Conservation (phyloP, 2,329 filamentous ascomycete species). For the Graphilbum fragrans region DNA sequence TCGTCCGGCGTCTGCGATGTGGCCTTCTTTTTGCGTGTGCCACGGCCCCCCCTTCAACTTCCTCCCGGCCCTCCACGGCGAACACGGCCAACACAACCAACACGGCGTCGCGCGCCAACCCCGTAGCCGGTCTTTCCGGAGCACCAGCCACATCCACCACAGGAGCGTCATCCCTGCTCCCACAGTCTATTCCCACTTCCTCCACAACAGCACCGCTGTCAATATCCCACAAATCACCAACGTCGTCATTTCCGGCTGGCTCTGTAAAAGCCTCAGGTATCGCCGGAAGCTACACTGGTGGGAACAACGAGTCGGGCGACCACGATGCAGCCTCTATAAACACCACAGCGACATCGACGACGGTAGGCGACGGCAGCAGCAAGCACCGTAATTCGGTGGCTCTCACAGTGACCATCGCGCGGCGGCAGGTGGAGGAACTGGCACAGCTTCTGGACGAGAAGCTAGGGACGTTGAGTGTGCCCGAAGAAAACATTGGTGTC, state of each 20-base stretch:
- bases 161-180: neutral
- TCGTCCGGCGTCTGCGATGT: slow-evolving; percentile 44
- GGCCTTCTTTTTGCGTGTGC: slow-evolving; percentile 51
- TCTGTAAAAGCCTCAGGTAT: slow-evolving; percentile 1
- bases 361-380: slow-evolving; percentile 27
- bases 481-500: slow-evolving; percentile 36
- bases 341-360: slow-evolving; percentile 20
- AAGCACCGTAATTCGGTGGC: slow-evolving; percentile 23
- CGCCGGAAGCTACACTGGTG: slow-evolving; percentile 2
- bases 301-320: neutral
- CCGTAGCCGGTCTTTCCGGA: too few relatives aligned
- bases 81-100: neutral
- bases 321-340: slow-evolving; percentile 6
- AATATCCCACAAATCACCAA: neutral
- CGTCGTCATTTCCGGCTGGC: neutral
- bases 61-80: neutral
- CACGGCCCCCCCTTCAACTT: slow-evolving; percentile 25
- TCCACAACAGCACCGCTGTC: neutral
- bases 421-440: slow-evolving; percentile 46
- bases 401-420: slow-evolving; percentile 36
- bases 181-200: neutral
- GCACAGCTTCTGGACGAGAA: slow-evolving; percentile 49
- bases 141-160: neutral
- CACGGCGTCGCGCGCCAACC: neutral
- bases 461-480: slow-evolving; percentile 39